Percentiles rank a stretch among this genome's conserved stretches.
Conservation (phyloP, 768 basidiomycete genomes). For the Panaeolus cyanescens region DNA sequence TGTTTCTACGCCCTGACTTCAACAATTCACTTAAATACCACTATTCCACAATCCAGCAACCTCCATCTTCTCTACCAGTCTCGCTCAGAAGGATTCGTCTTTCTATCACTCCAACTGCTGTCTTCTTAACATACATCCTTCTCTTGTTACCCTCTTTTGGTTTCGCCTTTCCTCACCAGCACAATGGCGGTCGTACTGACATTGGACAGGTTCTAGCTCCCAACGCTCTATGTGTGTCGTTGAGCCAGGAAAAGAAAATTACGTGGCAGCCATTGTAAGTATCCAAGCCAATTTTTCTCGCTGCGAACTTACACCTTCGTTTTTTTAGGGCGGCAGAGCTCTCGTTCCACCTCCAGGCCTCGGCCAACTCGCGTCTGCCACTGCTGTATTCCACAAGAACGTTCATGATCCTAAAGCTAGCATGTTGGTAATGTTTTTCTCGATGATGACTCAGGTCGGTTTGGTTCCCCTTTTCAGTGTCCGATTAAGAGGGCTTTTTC, state of each 20-base stretch:
- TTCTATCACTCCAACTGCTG: too few species aligned
- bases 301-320: not conserved
- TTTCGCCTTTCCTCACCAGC: too few species aligned
- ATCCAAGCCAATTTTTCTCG: not conserved
- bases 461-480: not conserved
- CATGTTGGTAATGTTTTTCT: not conserved
- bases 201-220: not conserved
- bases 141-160: too few species aligned
- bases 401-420: not conserved
- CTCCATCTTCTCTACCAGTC: too few species aligned
- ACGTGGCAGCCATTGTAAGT: not conserved
- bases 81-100: too few species aligned
- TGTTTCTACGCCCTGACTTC: too few species aligned
- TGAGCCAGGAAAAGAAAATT: not conserved
- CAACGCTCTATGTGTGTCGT: not conserved
- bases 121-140: too few species aligned
- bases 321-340: not conserved
- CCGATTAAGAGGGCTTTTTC: slow-evolving; percentile 25
- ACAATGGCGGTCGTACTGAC: too few species aligned
- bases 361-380: not conserved
- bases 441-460: slow-evolving; percentile 8
- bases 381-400: not conserved
- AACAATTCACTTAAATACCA: too few species aligned
- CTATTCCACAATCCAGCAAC: too few species aligned
- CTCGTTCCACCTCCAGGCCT: not conserved